A percentile compares a stretch with the other conserved stretches of the same genome.
Evolutionary conservation across 2,329 filamentous ascomycete species (phyloP).

Genomic region (Beauveria pseudobassiana): DNA sequence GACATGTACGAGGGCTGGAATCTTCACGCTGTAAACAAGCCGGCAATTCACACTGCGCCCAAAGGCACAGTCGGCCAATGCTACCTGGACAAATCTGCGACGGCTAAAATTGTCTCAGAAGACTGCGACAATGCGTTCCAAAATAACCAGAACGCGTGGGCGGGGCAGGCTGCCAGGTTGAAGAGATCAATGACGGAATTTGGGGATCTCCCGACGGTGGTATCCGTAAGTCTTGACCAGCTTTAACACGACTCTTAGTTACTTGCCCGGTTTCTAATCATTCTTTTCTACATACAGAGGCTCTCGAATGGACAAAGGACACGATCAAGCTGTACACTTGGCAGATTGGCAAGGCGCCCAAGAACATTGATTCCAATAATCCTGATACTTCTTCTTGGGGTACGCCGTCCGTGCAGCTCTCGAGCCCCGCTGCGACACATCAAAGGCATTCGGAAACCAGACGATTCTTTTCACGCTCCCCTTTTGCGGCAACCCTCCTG

Average conservation of each 20-base stretch:
- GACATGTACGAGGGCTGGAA: slow-evolving; percentile 61
- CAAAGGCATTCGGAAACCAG: neutral
- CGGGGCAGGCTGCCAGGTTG: neutral
- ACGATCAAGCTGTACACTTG: slow-evolving; percentile 31
- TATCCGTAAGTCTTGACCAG: neutral
- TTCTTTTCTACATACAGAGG: slow-evolving; percentile 16
- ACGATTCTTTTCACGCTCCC: slow-evolving; percentile 1
- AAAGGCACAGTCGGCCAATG: slow-evolving; percentile 19
- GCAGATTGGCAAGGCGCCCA: slow-evolving; percentile 20
- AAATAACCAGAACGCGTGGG: too few relatives aligned
- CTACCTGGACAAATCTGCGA: slow-evolving; percentile 13
- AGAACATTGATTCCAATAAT: slow-evolving; percentile 16
- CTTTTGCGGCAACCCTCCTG: slow-evolving; percentile 3
- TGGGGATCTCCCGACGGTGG: slow-evolving; percentile 5
- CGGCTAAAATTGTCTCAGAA: too few relatives aligned
- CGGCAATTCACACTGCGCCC: slow-evolving; percentile 29
- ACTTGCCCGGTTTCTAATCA: too few relatives aligned
- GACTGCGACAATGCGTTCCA: too few relatives aligned
- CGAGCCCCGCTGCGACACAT: neutral
- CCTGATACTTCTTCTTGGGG: slow-evolving; percentile 10
- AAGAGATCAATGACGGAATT: neutral
- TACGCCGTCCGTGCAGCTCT: slow-evolving; percentile 1
- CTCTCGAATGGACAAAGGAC: slow-evolving; percentile 30
- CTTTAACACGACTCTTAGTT: accelerated
- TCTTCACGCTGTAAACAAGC: slow-evolving; percentile 38